Evolutionary conservation across 129 eudicot genomes (phyloP).

Genomic region (Artemisia annua): DNA sequence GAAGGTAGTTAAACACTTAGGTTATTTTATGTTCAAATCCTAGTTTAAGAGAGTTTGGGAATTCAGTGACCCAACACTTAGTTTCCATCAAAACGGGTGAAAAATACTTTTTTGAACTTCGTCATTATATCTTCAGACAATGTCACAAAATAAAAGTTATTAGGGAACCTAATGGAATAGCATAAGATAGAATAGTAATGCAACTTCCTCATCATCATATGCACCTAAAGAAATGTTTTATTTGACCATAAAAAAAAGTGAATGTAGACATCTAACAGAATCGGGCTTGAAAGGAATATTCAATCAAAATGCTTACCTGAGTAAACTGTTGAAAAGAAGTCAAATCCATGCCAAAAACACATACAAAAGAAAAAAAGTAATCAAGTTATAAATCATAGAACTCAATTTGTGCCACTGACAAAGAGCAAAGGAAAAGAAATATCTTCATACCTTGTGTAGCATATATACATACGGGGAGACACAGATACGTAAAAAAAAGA

Average conservation of each 20-base stretch:
- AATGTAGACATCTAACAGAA: no score
- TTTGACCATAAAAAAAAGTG: neutral
- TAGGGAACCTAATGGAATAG: no score
- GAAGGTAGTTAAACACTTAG: no score
- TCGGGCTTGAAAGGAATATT: no score
- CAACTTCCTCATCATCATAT: slow-evolving; percentile 48
- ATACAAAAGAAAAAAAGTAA: slow-evolving; percentile 35
- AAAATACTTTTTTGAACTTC: no score
- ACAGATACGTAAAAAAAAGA: neutral
- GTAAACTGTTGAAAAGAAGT: slow-evolving; percentile 65
- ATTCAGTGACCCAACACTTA: no score
- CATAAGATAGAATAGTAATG: no score
- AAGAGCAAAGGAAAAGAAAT: slow-evolving; percentile 6
- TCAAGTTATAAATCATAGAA: slow-evolving; percentile 31
- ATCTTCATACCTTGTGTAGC: slow-evolving; percentile 6
- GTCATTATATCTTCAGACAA: no score
- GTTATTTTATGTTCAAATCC: no score
- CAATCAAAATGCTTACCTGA: slow-evolving; percentile 56
- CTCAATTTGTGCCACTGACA: slow-evolving; percentile 18
- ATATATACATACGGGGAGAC: slow-evolving; percentile 1
- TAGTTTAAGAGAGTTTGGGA: no score
- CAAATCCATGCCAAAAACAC: slow-evolving; percentile 25
- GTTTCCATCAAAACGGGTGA: no score
- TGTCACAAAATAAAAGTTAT: no score
- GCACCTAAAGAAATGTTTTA: slow-evolving; percentile 60